These are phyloP conservation scores for Pythium folliculosum DNA, from an alignment of 352 stramenopile species.

Conservation along the genomic window DNA sequence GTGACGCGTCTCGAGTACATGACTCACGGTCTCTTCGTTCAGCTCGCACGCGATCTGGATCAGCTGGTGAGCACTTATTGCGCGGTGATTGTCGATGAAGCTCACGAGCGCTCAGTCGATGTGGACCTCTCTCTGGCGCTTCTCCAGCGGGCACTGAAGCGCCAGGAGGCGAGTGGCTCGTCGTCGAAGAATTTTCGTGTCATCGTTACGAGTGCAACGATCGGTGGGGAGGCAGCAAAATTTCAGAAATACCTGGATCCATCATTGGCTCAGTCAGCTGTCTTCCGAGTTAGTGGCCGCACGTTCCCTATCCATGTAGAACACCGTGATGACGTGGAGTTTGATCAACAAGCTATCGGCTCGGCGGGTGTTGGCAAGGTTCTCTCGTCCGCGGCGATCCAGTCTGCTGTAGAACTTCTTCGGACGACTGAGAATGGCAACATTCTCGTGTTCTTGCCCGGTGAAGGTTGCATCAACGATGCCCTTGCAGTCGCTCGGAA, in stretches of 20 bases:
- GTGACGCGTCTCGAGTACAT: slow-evolving; percentile 25
- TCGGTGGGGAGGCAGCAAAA: slow-evolving; percentile 19
- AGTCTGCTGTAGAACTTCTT: slow-evolving; percentile 26
- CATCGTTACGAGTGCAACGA: slow-evolving; percentile 35
- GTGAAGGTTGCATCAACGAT: slow-evolving; percentile 26
- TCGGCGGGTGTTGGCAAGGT: slow-evolving; percentile 15
- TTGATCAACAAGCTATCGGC: slow-evolving; percentile 14
- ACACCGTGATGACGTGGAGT: slow-evolving; percentile 24
- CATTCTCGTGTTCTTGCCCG: slow-evolving; percentile 29
- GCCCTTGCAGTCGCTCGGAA: slow-evolving; percentile 15
- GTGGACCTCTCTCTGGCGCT: slow-evolving; percentile 35
- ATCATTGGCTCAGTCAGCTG: background rate
- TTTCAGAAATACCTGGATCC: slow-evolving; percentile 28
- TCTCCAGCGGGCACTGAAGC: slow-evolving; percentile 17
- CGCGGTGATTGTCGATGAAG: slow-evolving; percentile 33
- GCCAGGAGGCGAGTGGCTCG: background rate
- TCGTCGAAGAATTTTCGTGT: slow-evolving; percentile 15
- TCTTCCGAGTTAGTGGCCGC: slow-evolving; percentile 26
- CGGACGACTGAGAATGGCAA: slow-evolving; percentile 22
- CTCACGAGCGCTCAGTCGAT: slow-evolving; percentile 33
- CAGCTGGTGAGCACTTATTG: slow-evolving; percentile 18
- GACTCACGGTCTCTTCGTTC: slow-evolving; percentile 33
- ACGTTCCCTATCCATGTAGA: slow-evolving; percentile 31
- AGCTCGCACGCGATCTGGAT: slow-evolving; percentile 20
- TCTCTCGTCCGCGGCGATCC: slow-evolving; percentile 20